Percentiles rank a stretch among this genome's conserved stretches.
Evolutionary conservation across 2,329 filamentous ascomycete genomes (phyloP).

Genomic region (Stromatinia cepivora): DNA sequence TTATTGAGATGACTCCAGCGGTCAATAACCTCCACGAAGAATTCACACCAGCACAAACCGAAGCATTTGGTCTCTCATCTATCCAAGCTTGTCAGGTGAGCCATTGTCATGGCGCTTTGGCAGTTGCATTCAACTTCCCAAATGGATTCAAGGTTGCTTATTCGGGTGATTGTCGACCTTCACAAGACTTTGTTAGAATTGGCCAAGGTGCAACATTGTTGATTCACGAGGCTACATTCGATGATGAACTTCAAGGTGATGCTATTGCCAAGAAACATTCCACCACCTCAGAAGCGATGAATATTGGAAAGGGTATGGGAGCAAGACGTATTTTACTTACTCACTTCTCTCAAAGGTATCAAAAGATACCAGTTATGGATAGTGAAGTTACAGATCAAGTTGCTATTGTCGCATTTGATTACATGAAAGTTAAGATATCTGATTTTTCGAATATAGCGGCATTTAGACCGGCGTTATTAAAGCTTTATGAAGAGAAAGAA

Average conservation of each 20-base stretch:
- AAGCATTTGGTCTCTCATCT: slow-evolving; percentile 60
- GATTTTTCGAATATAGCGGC: slow-evolving; percentile 67
- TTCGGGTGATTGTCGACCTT: slow-evolving; percentile 90
- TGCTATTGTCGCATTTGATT: slow-evolving; percentile 74
- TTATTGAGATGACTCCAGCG: slow-evolving; percentile 29
- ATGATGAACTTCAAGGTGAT: slow-evolving; percentile 76
- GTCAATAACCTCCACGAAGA: slow-evolving; percentile 35
- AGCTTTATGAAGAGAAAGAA: slow-evolving; percentile 51
- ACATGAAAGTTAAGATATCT: slow-evolving; percentile 71
- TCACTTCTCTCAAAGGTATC: slow-evolving; percentile 93
- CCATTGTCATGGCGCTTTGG: slow-evolving; percentile 80
- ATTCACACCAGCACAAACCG: slow-evolving; percentile 46
- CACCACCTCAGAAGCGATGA: slow-evolving; percentile 83
- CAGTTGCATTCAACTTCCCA: slow-evolving; percentile 74
- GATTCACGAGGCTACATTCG: slow-evolving; percentile 95
- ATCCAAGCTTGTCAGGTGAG: slow-evolving; percentile 68
- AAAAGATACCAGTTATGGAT: slow-evolving; percentile 44
- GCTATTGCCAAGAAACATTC: slow-evolving; percentile 87
- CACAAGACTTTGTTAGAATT: slow-evolving; percentile 64
- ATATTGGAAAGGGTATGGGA: slow-evolving; percentile 73
- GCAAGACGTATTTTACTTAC: slow-evolving; percentile 82
- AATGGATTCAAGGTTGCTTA: slow-evolving; percentile 85
- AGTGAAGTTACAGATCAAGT: slow-evolving; percentile 54
- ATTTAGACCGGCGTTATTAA: slow-evolving; percentile 60
- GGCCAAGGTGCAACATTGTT: slow-evolving; percentile 77